phyloP scores from a whole-genome alignment of 1,284 basidiomycete species.

The Tranzscheliella williamsii region DNA sequence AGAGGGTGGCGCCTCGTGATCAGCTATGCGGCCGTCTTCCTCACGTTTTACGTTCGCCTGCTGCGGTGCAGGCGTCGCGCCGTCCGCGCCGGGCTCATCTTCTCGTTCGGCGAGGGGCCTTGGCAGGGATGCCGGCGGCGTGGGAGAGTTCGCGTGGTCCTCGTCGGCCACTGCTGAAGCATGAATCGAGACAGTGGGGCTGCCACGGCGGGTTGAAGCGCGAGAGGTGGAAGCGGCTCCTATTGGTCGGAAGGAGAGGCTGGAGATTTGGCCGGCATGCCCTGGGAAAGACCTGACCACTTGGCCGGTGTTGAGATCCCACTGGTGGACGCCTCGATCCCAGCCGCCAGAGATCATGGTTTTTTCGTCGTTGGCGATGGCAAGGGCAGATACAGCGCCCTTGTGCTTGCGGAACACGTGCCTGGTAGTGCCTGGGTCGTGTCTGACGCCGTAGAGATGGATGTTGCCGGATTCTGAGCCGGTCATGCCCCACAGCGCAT shows the following conservation, averaged over 20 bases:
- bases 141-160: background rate
- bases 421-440: constrained; percentile 80
- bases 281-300: constrained; percentile 75
- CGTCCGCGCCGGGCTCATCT: background rate
- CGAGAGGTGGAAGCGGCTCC: constrained; percentile 60
- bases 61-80: no score
- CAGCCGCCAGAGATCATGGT: constrained; percentile 87
- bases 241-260: constrained; percentile 75
- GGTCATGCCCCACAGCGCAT: constrained; percentile 53
- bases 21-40: background rate
- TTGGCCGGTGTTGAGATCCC: constrained; percentile 94
- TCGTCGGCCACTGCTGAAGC: constrained; percentile 1
- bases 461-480: constrained; percentile 56
- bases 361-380: constrained; percentile 78
- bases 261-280: constrained; percentile 84
- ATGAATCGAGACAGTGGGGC: constrained; percentile 18
- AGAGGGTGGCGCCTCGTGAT: background rate
- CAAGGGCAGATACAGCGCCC: constrained; percentile 82
- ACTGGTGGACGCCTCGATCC: constrained; percentile 94
- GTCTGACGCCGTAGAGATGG: constrained; percentile 87
- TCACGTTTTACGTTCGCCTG: background rate
- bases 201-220: constrained; percentile 31
- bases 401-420: constrained; percentile 73
- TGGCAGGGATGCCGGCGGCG: no score
- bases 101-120: background rate